These are phyloP conservation scores for Myxozyma geophila DNA, from an alignment of 805 yeast genomes.

Conservation along the genomic window DNA sequence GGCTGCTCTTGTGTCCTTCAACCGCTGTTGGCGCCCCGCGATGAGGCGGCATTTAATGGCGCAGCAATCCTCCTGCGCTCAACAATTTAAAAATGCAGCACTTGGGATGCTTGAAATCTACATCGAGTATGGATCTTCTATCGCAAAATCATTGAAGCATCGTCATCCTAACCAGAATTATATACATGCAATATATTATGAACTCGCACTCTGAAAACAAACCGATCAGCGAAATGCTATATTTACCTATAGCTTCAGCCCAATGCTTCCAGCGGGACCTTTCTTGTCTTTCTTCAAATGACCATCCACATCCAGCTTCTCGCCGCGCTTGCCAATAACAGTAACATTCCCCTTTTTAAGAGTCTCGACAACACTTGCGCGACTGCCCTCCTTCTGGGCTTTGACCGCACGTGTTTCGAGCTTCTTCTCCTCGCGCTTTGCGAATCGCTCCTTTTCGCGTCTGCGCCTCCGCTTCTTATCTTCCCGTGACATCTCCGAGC, in stretches of 20 bases:
- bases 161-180: background rate
- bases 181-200: background rate
- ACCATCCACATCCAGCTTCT: constrained; percentile 73
- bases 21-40: no score
- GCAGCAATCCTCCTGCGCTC: background rate
- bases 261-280: constrained; percentile 12
- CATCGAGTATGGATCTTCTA: no score
- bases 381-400: constrained; percentile 57
- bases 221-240: no score
- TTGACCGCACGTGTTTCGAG: constrained; percentile 45
- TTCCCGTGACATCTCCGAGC: constrained; percentile 79
- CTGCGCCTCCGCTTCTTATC: constrained; percentile 87
- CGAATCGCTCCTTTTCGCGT: constrained; percentile 79
- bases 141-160: no score
- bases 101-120: background rate
- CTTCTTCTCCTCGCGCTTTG: constrained; percentile 53
- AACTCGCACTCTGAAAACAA: background rate
- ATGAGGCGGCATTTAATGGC: no score
- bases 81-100: background rate
- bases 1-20: no score
- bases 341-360: constrained; percentile 73
- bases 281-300: constrained; percentile 51
- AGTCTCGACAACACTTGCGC: constrained; percentile 69
- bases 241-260: constrained; percentile 18
- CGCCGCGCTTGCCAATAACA: constrained; percentile 75